Conservation (phyloP, 805 yeast genomes). For the Starmerella scarabaei region DNA sequence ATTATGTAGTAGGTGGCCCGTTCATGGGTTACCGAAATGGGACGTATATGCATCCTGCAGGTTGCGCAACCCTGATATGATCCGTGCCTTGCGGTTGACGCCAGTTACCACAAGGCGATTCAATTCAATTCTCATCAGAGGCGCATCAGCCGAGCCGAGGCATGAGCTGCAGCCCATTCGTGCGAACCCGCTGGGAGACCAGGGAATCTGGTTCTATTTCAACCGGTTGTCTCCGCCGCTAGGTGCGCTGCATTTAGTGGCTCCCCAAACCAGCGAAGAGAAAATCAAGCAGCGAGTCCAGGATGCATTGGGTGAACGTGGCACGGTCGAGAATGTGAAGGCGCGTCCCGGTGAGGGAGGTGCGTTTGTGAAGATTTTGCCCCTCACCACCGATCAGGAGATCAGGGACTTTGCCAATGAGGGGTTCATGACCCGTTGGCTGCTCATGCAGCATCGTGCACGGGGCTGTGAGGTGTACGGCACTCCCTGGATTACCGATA, state of each 20-base stretch:
- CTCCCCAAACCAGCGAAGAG: constrained; percentile 9
- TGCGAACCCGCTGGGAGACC: too few relatives aligned
- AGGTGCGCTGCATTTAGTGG: constrained; percentile 1
- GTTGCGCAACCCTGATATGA: too few relatives aligned
- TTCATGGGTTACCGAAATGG: too few relatives aligned
- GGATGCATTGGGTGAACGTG: not conserved
- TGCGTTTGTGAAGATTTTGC: constrained; percentile 61
- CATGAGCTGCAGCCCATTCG: too few relatives aligned
- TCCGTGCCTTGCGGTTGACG: too few relatives aligned
- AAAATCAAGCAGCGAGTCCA: not conserved
- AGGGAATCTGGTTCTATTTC: constrained; percentile 7
- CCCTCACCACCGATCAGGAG: not conserved
- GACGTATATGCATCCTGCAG: too few relatives aligned
- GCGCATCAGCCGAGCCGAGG: too few relatives aligned
- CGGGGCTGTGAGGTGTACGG: constrained; percentile 69
- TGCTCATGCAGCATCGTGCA: constrained; percentile 9
- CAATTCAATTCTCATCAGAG: too few relatives aligned
- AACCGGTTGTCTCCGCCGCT: constrained; percentile 10
- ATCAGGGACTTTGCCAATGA: constrained; percentile 6
- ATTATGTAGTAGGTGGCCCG: too few relatives aligned
- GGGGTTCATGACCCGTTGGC: constrained; percentile 10
- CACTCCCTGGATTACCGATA: constrained; percentile 90
- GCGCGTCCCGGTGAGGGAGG: constrained; percentile 83
- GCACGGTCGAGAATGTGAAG: constrained; percentile 45
- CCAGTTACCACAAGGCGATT: too few relatives aligned